Conservation (phyloP, 352 stramenopile species). For the Halophytophthora batemanensis region DNA sequence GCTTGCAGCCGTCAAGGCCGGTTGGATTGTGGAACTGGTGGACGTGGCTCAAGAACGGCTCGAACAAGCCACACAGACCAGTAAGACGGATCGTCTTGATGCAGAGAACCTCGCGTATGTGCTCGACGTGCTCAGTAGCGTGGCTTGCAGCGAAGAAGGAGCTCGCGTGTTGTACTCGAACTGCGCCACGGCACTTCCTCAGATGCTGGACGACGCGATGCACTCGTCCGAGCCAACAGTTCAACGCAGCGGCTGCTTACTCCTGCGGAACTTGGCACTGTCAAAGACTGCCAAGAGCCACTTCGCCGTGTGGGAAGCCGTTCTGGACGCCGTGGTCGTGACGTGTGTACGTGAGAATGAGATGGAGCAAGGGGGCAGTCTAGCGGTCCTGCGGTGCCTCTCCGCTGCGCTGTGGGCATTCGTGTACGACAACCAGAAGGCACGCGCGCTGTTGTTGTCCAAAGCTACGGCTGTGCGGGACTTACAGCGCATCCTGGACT, state of each 20-base stretch:
- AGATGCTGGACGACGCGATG: constrained; percentile 54
- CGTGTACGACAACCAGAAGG: constrained; percentile 67
- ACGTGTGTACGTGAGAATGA: constrained; percentile 13
- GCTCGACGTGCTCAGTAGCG: constrained; percentile 37
- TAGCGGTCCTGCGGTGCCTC: constrained; percentile 18
- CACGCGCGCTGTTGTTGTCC: constrained; percentile 36
- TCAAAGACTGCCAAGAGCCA: constrained; percentile 52
- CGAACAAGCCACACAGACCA: constrained; percentile 29
- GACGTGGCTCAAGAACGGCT: constrained; percentile 35
- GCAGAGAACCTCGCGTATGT: constrained; percentile 37
- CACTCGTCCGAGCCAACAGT: constrained; percentile 22
- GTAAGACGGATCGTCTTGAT: constrained; percentile 29
- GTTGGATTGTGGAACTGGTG: constrained; percentile 37
- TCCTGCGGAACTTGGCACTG: constrained; percentile 60
- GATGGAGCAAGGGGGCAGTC: constrained; percentile 1
- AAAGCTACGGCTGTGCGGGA: constrained; percentile 22
- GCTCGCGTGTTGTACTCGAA: constrained; percentile 33
- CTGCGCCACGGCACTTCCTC: constrained; percentile 24
- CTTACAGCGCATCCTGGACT: constrained; percentile 29
- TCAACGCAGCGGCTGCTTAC: constrained; percentile 31
- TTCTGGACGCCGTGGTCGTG: constrained; percentile 34
- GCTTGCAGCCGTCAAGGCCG: constrained; percentile 37
- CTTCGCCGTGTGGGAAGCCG: constrained; percentile 53
- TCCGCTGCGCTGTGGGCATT: constrained; percentile 49
- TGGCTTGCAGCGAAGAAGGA: constrained; percentile 47